These are phyloP conservation scores for Hyphopichia fennica DNA, from an alignment of 1,139 yeast species.

Conservation along the genomic window DNA sequence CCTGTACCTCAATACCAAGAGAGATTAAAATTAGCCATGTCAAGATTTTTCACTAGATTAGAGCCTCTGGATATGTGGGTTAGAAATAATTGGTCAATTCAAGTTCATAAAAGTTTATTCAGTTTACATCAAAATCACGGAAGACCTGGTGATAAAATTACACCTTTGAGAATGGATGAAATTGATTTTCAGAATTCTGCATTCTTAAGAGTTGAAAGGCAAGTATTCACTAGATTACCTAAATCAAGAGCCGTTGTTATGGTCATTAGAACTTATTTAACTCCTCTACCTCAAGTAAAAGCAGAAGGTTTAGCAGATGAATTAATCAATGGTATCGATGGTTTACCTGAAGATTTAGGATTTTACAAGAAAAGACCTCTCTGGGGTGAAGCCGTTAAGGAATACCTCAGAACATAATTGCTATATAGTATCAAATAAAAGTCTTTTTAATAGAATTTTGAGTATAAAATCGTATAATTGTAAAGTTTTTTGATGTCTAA, in stretches of 20 bases:
- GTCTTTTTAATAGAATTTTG: background rate
- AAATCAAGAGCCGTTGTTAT: conserved; percentile 37
- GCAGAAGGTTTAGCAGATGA: conserved; percentile 41
- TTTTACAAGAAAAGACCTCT: conserved; percentile 58
- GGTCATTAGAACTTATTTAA: conserved; percentile 43
- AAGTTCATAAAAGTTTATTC: conserved; percentile 30
- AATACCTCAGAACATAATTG: conserved; percentile 27
- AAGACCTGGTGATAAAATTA: conserved; percentile 27
- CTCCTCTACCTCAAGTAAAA: conserved; percentile 36
- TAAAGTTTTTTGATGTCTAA: too few relatives aligned
- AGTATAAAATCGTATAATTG: too few relatives aligned
- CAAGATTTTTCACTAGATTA: conserved; percentile 37
- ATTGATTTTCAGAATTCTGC: conserved; percentile 39
- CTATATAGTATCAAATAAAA: background rate
- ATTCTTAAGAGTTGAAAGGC: conserved; percentile 43
- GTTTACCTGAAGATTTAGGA: conserved; percentile 57
- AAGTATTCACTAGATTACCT: conserved; percentile 40
- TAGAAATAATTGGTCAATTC: conserved; percentile 44
- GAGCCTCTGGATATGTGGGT: conserved; percentile 41
- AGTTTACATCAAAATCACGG: conserved; percentile 34
- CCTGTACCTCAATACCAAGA: conserved; percentile 44
- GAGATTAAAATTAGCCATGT: conserved; percentile 36
- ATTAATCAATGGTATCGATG: conserved; percentile 57
- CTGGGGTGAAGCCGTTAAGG: conserved; percentile 67
- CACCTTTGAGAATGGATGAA: conserved; percentile 22